Conservation (phyloP, 495 filamentous ascomycete genomes). For the Podospora pseudocomata region DNA sequence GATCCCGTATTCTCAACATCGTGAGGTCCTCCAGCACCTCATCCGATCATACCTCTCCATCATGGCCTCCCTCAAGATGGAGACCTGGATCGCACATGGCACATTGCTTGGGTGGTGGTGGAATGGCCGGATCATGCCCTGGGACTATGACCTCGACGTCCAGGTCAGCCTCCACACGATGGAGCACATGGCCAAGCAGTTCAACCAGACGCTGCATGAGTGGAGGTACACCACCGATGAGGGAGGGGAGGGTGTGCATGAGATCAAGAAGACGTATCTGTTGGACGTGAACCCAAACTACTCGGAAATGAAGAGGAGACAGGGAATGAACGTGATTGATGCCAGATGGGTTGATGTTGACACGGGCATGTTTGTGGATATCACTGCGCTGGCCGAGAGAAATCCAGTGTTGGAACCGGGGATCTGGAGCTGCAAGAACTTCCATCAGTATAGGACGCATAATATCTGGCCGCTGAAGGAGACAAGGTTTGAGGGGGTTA, state of each 20-base stretch:
- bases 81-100: slow-evolving; percentile 87
- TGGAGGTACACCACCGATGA: slow-evolving; percentile 44
- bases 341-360: slow-evolving; percentile 76
- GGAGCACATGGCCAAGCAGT: slow-evolving; percentile 54
- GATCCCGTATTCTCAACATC: slow-evolving; percentile 61
- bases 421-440: slow-evolving; percentile 80
- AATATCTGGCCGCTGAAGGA: slow-evolving; percentile 78
- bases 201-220: slow-evolving; percentile 62
- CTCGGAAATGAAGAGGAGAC: slow-evolving; percentile 54
- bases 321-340: slow-evolving; percentile 78
- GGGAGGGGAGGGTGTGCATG: neutral
- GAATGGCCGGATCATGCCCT: slow-evolving; percentile 79
- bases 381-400: slow-evolving; percentile 75
- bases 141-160: slow-evolving; percentile 87
- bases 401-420: slow-evolving; percentile 55
- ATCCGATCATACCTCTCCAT: slow-evolving; percentile 70
- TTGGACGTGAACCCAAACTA: slow-evolving; percentile 76
- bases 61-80: slow-evolving; percentile 58
- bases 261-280: slow-evolving; percentile 48
- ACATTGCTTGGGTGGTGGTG: slow-evolving; percentile 90
- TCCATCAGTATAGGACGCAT: slow-evolving; percentile 63
- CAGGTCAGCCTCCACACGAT: slow-evolving; percentile 67
- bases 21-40: slow-evolving; percentile 61
- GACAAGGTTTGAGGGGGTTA: slow-evolving; percentile 71
- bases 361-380: slow-evolving; percentile 82